Evolutionary conservation across 768 basidiomycete genomes (phyloP).

Genomic region (Kwoniella sp.): DNA sequence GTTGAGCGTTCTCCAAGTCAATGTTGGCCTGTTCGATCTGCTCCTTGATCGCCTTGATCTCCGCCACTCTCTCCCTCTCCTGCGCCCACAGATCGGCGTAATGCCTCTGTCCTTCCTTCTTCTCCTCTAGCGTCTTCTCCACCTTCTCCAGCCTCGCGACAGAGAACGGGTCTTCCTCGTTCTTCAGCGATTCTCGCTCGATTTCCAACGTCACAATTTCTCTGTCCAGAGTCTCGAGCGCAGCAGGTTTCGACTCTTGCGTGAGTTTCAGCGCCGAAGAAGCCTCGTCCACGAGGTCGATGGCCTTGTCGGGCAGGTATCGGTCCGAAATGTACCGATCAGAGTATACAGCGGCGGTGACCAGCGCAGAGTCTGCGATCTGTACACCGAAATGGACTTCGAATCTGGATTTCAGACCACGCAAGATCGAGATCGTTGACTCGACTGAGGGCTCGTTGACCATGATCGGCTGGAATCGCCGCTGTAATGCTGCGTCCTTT

Average conservation of each 20-base stretch:
- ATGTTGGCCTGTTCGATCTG: constrained; percentile 79
- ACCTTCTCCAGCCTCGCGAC: constrained; percentile 71
- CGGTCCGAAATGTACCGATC: constrained; percentile 85
- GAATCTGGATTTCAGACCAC: constrained; percentile 78
- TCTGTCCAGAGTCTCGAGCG: constrained; percentile 76
- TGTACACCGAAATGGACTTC: constrained; percentile 94
- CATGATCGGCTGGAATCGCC: constrained; percentile 84
- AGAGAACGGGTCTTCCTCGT: constrained; percentile 81
- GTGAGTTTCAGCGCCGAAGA: constrained; percentile 82
- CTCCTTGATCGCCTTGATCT: constrained; percentile 55
- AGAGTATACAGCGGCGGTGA: constrained; percentile 84
- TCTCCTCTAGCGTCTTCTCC: constrained; percentile 66
- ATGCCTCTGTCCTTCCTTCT: constrained; percentile 66
- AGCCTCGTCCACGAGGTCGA: constrained; percentile 89
- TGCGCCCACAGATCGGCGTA: constrained; percentile 70
- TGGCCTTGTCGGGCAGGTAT: constrained; percentile 78
- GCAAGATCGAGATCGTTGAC: constrained; percentile 65
- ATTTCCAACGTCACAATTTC: constrained; percentile 86
- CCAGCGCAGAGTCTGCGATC: constrained; percentile 82
- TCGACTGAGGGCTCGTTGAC: constrained; percentile 88
- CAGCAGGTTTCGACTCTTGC: constrained; percentile 78
- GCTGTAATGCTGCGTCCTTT: constrained; percentile 87
- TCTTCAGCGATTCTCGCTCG: constrained; percentile 84
- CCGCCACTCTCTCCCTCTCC: constrained; percentile 56
- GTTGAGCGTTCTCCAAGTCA: constrained; percentile 82